phyloP scores from a whole-genome alignment of 2,329 filamentous ascomycete genomes.

The Neophaeococcomyces aloes region DNA sequence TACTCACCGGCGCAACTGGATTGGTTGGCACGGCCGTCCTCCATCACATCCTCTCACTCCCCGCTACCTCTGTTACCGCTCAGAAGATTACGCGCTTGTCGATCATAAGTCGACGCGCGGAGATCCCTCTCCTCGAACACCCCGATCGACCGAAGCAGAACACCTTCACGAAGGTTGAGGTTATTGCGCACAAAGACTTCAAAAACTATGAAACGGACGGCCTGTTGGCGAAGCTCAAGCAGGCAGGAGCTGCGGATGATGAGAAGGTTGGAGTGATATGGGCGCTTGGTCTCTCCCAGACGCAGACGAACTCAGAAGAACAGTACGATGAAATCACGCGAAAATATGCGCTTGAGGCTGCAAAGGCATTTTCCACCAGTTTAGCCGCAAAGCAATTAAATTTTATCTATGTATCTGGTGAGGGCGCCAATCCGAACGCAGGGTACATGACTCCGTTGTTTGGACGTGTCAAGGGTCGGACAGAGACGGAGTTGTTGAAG shows the following conservation, averaged over 20 bases:
- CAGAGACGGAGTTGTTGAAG: constrained; percentile 49
- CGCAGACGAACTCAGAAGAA: constrained; percentile 48
- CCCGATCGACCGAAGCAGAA: constrained; percentile 39
- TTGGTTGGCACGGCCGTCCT: constrained; percentile 53
- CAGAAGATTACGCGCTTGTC: constrained; percentile 53
- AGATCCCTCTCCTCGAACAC: constrained; percentile 28
- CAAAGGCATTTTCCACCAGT: constrained; percentile 44
- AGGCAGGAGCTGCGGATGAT: constrained; percentile 36
- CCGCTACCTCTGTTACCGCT: constrained; percentile 16
- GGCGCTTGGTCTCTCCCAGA: constrained; percentile 59
- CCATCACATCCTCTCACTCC: constrained; percentile 49
- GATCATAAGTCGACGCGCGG: constrained; percentile 50
- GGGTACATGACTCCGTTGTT: constrained; percentile 48
- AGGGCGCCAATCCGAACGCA: constrained; percentile 46
- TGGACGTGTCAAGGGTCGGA: constrained; percentile 56
- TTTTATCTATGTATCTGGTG: constrained; percentile 61
- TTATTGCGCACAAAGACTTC: constrained; percentile 61
- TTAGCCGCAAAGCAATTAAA: constrained; percentile 45
- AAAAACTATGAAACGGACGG: constrained; percentile 45
- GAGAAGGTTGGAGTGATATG: constrained; percentile 51
- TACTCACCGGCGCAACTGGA: constrained; percentile 59
- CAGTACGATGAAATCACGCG: constrained; percentile 60
- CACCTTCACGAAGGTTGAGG: constrained; percentile 50
- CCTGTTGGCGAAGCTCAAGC: constrained; percentile 50
- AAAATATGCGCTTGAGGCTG: constrained; percentile 54